These are phyloP conservation scores for Neurospora sp. DNA, from an alignment of 495 filamentous ascomycete genomes.

Conservation along the genomic window DNA sequence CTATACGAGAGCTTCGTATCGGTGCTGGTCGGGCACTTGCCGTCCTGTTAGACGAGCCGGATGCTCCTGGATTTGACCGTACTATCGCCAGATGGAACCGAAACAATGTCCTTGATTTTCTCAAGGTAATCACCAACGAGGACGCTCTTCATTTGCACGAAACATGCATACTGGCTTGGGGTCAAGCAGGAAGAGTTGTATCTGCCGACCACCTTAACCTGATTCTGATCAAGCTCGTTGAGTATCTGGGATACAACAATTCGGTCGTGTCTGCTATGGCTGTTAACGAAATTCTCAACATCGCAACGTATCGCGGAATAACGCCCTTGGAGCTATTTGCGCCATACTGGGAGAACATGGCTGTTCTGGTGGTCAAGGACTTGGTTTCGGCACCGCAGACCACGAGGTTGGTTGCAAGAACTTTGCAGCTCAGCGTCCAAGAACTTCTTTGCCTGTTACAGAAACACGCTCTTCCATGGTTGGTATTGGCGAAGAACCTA, in stretches of 20 bases:
- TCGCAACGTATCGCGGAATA: slow-evolving; percentile 52
- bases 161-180: slow-evolving; percentile 75
- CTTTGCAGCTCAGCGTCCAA: slow-evolving; percentile 60
- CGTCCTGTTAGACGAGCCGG: slow-evolving; percentile 50
- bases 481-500: slow-evolving; percentile 65
- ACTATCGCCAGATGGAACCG: slow-evolving; percentile 50
- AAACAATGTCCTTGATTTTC: slow-evolving; percentile 51
- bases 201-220: slow-evolving; percentile 72
- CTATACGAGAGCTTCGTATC: slow-evolving; percentile 74
- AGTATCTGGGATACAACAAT: slow-evolving; percentile 79
- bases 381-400: slow-evolving; percentile 70
- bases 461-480: slow-evolving; percentile 67
- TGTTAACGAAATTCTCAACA: slow-evolving; percentile 56
- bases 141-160: slow-evolving; percentile 58
- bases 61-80: slow-evolving; percentile 25
- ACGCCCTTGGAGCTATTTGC: slow-evolving; percentile 58
- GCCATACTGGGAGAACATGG: slow-evolving; percentile 79
- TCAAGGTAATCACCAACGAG: slow-evolving; percentile 59
- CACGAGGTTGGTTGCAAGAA: slow-evolving; percentile 65
- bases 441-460: slow-evolving; percentile 73
- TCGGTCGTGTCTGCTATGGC: slow-evolving; percentile 66
- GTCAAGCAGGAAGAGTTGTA: slow-evolving; percentile 56
- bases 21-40: slow-evolving; percentile 50
- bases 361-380: slow-evolving; percentile 69
- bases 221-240: slow-evolving; percentile 68